Base-by-base conservation (phyloP, 257 asterid species). In the Solanum commersonii region DNA sequence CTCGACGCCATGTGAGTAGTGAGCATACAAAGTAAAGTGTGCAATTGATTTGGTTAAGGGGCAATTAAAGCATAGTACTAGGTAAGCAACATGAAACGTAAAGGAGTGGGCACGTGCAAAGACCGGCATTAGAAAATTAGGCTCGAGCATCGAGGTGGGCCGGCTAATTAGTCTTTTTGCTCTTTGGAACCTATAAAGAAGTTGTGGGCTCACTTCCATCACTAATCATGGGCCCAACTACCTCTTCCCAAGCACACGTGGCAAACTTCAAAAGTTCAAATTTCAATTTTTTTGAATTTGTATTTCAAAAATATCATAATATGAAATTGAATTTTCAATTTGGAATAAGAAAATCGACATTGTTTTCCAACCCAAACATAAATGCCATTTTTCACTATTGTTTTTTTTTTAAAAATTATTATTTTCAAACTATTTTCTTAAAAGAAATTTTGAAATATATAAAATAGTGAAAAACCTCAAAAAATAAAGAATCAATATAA, bases 111-210 rank as follows among this genome's bases (percentile, higher is more conserved):
- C 87, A 83, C 83, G 89, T 87, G 86, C 25, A 73, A 72, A 70
- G 56, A 31, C 88, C 89, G 86, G 72, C 86, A 29, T 40, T 85
- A 5, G 33, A 73, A 10, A 52, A 12, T 5, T 8, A 35, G 37
- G 37, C n/a, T 14, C 14, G 63, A 10, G 23, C 3, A 5, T 27
- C 14, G 25, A 12, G 73, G 38, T 78, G 3, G 68, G 52, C 63
- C 23, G 88, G 83, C 88, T 84, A 76, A 84, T 16, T 27, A 56
- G 81, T 88, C 78, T 76, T 40, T 76, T 88, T 77, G 27, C 52
- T 59, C 70, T 16, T 52, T 87, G 77, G 72, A 76, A 40, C 22
- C 79, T 76, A 52, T 56, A 20, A 74, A 4, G 33, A 37, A 74
- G 34, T 73, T 16, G 34, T 76, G 42, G 84, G 84, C 60, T 25